A percentile compares a stretch with the other conserved stretches of the same genome.
Evolutionary conservation across 495 filamentous ascomycete species (phyloP).

Genomic region (Penicillium subrubescens): DNA sequence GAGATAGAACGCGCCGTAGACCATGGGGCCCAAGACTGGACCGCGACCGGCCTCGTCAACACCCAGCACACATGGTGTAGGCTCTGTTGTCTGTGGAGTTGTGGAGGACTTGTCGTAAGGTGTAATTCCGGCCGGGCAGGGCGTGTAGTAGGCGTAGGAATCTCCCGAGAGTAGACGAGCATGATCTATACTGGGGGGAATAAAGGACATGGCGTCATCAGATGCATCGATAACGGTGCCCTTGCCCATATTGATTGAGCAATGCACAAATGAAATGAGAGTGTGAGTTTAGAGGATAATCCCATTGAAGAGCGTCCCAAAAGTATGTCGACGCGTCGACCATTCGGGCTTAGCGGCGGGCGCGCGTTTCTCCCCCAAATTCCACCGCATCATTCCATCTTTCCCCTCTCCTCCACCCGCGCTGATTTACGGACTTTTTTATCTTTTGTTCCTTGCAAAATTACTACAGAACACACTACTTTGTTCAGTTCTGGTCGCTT

Average conservation of each 20-base stretch:
- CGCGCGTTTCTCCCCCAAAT: constrained; percentile 34
- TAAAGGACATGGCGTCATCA: constrained; percentile 52
- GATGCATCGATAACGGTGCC: not conserved
- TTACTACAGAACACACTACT: not conserved
- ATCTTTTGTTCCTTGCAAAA: not conserved
- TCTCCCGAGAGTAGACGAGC: constrained; percentile 64
- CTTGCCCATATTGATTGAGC: constrained; percentile 5
- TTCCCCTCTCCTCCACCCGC: constrained; percentile 22
- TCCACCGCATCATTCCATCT: constrained; percentile 33
- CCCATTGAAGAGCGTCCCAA: not conserved
- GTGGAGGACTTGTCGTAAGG: constrained; percentile 36
- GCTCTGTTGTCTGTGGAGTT: constrained; percentile 16
- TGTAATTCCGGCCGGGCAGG: constrained; percentile 57
- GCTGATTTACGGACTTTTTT: not conserved
- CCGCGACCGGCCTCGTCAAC: constrained; percentile 96
- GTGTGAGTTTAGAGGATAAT: not conserved
- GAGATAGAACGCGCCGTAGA: constrained; percentile 89
- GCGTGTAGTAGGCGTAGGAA: constrained; percentile 84
- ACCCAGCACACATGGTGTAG: constrained; percentile 68
- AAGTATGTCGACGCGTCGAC: constrained; percentile 43
- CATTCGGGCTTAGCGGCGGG: constrained; percentile 43
- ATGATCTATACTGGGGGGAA: constrained; percentile 75
- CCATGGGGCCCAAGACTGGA: constrained; percentile 95
- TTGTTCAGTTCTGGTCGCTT: not conserved
- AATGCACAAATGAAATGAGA: not conserved